Conservation (phyloP, 148 eudicot genomes). For the Suaeda aralocaspica region DNA sequence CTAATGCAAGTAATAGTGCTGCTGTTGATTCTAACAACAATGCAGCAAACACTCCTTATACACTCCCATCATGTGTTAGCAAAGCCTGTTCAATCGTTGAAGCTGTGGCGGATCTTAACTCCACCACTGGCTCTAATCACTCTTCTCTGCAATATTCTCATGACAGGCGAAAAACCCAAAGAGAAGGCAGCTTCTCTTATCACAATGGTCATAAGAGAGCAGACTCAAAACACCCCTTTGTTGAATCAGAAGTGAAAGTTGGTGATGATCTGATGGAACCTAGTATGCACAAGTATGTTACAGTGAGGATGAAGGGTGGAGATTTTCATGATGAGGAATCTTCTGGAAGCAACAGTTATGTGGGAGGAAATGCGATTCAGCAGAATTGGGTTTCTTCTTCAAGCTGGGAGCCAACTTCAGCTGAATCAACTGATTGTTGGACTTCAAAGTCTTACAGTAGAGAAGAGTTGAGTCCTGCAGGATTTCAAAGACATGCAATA, state of each 20-base stretch:
- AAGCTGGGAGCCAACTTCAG: constrained; percentile 84
- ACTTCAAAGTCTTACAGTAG: constrained; percentile 41
- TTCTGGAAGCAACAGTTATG: constrained; percentile 79
- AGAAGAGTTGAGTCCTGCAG: constrained; percentile 34
- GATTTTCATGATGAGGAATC: constrained; percentile 73
- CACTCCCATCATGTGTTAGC: constrained; percentile 62
- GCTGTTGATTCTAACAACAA: background rate
- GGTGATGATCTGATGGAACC: constrained; percentile 63
- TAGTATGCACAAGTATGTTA: constrained; percentile 80
- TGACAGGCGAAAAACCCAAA: constrained; percentile 28
- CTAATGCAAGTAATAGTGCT: constrained; percentile 15
- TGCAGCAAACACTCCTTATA: constrained; percentile 29
- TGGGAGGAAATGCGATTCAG: constrained; percentile 31
- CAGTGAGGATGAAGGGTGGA: constrained; percentile 55
- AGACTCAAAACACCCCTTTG: constrained; percentile 43
- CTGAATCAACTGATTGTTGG: constrained; percentile 72
- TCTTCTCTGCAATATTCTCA: constrained; percentile 19
- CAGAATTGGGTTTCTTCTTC: constrained; percentile 54
- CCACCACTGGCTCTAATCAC: constrained; percentile 41
- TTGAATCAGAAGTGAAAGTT: constrained; percentile 61
- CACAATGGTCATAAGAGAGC: constrained; percentile 31
- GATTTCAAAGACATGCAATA: constrained; percentile 34
- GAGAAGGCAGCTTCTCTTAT: constrained; percentile 15
- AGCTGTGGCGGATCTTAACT: constrained; percentile 95
- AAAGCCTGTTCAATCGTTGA: constrained; percentile 81